Percentiles rank a stretch among this genome's conserved stretches.
These are phyloP conservation scores for Bolboschoenoplectus hybrid DNA, from an alignment of 202 grass and related monocot species.

Conservation along the genomic window DNA sequence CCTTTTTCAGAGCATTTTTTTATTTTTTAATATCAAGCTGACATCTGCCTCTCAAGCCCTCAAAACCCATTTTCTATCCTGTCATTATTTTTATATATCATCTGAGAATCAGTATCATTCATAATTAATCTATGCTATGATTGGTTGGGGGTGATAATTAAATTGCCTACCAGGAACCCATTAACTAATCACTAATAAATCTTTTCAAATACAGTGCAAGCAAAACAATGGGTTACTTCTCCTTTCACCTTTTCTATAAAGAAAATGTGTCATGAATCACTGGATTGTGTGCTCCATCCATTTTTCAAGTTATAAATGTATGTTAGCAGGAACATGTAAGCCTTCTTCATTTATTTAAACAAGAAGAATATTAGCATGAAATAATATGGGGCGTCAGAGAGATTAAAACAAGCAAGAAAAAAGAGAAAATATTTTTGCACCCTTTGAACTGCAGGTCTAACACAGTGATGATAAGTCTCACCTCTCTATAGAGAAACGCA, in stretches of 20 bases:
- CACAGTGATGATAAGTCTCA: too few relatives aligned
- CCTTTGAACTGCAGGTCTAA: too few relatives aligned
- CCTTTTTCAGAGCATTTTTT: neutral
- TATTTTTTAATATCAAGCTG: constrained; percentile 17
- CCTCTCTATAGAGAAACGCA: too few relatives aligned
- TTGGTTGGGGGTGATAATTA: constrained; percentile 7
- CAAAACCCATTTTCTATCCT: neutral
- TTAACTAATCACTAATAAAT: constrained; percentile 27
- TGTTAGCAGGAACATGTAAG: neutral
- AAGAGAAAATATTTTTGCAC: too few relatives aligned
- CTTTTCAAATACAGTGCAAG: neutral
- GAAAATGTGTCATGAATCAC: constrained; percentile 20
- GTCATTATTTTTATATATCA: neutral
- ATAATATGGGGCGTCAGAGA: neutral
- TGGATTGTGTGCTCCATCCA: neutral
- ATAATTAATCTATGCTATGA: constrained; percentile 35
- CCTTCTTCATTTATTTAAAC: neutral
- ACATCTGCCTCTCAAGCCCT: neutral
- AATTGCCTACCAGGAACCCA: constrained; percentile 14
- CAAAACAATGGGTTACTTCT: neutral
- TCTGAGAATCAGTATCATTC: constrained; percentile 28
- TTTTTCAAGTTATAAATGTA: neutral
- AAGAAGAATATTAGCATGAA: neutral
- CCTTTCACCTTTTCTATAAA: neutral
- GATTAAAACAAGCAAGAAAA: too few relatives aligned